These are phyloP conservation scores for Kuraishia floccosa DNA, from an alignment of 805 yeast species.

Conservation along the genomic window DNA sequence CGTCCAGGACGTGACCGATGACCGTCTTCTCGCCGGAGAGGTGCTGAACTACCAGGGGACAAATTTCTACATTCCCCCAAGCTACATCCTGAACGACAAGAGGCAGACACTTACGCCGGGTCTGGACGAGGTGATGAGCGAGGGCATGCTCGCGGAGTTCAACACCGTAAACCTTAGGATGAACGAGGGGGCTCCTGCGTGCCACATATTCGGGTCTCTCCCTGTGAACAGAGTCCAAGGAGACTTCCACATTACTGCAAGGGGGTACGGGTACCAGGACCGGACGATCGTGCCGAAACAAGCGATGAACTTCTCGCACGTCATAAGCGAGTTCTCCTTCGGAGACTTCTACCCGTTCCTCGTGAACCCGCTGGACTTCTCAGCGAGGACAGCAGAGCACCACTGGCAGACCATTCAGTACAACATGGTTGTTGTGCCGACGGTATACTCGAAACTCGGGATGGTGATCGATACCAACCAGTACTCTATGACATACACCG, in stretches of 20 bases:
- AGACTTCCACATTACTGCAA: conserved; percentile 73
- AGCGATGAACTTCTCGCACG: conserved; percentile 70
- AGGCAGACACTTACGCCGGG: conserved; percentile 43
- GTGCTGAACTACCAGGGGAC: conserved; percentile 61
- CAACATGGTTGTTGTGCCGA: conserved; percentile 73
- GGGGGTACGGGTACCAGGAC: conserved; percentile 53
- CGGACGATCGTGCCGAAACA: conserved; percentile 34
- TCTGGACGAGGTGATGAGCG: conserved; percentile 53
- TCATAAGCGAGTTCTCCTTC: conserved; percentile 76
- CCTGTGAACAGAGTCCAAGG: conserved; percentile 85
- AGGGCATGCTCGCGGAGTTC: conserved; percentile 57
- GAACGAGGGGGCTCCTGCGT: conserved; percentile 59
- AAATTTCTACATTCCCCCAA: conserved; percentile 39
- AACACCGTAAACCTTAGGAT: conserved; percentile 26
- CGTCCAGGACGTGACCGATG: conserved; percentile 69
- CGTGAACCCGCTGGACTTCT: conserved; percentile 78
- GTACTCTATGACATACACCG: conserved; percentile 53
- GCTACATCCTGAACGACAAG: conserved; percentile 32
- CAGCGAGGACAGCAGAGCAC: conserved; percentile 44
- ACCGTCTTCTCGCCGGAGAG: conserved; percentile 69
- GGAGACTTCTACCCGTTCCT: conserved; percentile 85
- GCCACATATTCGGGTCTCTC: conserved; percentile 73
- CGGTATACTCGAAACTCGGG: conserved; percentile 63
- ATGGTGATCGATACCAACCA: conserved; percentile 71
- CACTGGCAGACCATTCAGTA: conserved; percentile 48